Percentiles rank a stretch among this genome's conserved stretches.
phyloP scores from a whole-genome alignment of 352 stramenopile species.

The Globisporangium nunn region DNA sequence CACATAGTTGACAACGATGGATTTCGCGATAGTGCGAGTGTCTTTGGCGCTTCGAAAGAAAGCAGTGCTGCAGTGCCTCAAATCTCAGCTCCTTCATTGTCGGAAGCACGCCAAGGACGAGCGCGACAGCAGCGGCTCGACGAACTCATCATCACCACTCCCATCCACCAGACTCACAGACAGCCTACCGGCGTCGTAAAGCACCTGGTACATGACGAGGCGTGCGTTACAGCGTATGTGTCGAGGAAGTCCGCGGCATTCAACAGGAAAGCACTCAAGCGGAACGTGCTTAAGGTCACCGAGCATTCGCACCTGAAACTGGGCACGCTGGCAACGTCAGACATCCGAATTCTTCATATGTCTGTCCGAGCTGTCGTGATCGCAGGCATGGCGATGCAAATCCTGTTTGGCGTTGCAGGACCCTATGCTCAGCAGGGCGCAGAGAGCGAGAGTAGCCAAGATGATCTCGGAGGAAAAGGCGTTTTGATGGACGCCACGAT shows the following conservation, averaged over 20 bases:
- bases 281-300: constrained; percentile 10
- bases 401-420: constrained; percentile 8
- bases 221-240: no score
- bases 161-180: background rate
- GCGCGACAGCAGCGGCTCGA: background rate
- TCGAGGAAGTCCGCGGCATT: constrained; percentile 8
- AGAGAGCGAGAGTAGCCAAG: constrained; percentile 4
- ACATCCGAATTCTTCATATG: constrained; percentile 19
- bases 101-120: no score
- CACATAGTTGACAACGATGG: no score
- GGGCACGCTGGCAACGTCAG: constrained; percentile 12
- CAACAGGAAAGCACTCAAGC: constrained; percentile 27
- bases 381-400: constrained; percentile 3
- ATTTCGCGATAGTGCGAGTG: no score
- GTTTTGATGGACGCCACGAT: constrained; percentile 4
- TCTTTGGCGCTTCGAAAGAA: no score
- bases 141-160: background rate
- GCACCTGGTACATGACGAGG: background rate
- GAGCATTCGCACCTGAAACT: constrained; percentile 24
- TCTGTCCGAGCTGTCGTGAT: constrained; percentile 15
- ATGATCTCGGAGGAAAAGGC: constrained; percentile 9
- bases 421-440: background rate
- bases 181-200: background rate
- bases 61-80: no score
- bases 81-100: no score